These are phyloP conservation scores for Botrytis porri DNA, from an alignment of 2,329 filamentous ascomycete species.

Conservation along the genomic window DNA sequence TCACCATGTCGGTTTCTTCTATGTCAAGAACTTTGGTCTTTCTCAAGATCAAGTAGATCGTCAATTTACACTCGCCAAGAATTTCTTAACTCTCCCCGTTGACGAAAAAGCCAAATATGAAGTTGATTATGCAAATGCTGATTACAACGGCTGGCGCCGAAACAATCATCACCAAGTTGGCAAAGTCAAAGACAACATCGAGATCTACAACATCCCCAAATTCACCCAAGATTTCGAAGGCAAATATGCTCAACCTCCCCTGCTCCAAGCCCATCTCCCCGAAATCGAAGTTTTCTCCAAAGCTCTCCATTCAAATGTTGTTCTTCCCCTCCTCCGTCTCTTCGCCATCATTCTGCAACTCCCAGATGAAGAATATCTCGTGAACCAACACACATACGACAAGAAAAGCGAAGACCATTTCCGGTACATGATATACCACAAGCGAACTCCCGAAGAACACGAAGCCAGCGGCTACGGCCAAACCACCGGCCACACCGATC, in stretches of 20 bases:
- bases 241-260: slow-evolving; percentile 42
- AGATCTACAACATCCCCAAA: slow-evolving; percentile 60
- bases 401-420: slow-evolving; percentile 58
- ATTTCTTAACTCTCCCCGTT: slow-evolving; percentile 54
- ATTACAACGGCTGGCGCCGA: slow-evolving; percentile 57
- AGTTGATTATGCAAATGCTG: slow-evolving; percentile 48
- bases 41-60: slow-evolving; percentile 56
- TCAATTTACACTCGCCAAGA: slow-evolving; percentile 59
- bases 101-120: slow-evolving; percentile 59
- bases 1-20: slow-evolving; percentile 55
- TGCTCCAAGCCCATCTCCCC: slow-evolving; percentile 48
- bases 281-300: slow-evolving; percentile 54
- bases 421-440: slow-evolving; percentile 60
- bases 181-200: slow-evolving; percentile 48
- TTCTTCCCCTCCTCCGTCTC: slow-evolving; percentile 55
- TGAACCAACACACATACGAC: slow-evolving; percentile 55
- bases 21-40: slow-evolving; percentile 61
- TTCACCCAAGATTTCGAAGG: slow-evolving; percentile 49
- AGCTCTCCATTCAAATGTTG: slow-evolving; percentile 52
- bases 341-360: slow-evolving; percentile 61
- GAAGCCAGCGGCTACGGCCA: slow-evolving; percentile 45
- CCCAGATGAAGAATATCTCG: slow-evolving; percentile 55
- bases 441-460: slow-evolving; percentile 48
- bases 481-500: slow-evolving; percentile 52
- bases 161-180: slow-evolving; percentile 38